Base-by-base conservation (phyloP, 441 rosid species). In the Populus hybrid region DNA sequence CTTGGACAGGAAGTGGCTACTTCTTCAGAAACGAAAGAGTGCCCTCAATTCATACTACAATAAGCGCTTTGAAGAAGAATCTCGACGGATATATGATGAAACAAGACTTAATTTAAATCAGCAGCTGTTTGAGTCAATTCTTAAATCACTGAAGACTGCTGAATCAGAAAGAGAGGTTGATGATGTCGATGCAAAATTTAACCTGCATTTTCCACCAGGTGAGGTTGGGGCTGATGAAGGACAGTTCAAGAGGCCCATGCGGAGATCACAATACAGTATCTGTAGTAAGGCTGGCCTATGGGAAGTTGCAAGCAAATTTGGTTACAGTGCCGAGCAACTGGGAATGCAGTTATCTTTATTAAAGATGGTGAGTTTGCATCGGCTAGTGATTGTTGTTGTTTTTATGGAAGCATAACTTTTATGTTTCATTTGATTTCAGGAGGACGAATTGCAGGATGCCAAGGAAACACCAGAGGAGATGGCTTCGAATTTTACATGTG, bases 391-490 rank as follows among this genome's bases (percentile, higher is more conserved):
- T 83, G 38, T 7, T 66, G 36, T 24, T 64, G 23, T 82, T 26
- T n/a, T 80, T 65, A 42, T 69, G 70, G 69, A 66, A 74, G 32
- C 78, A 12, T 75, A 73, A 82, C 34, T 28, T 65, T 70, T 21
- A 67, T 73, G 42, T 78, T 84, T 23, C 61, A 57, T 84, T 78
- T 84, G 75, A 57, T 79, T 85, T 36, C 67, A 87, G 98, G 90
- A 86, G 75, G 90, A 83, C 69, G 91, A 85, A 73, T 77, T 91
- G 75, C 97, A 90, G 85, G 98, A 94, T 82, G 91, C 98, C 7
- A 96, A 91, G 86, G 98, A 94, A 86, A 91, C 95, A 80, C 99
- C 98, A 21, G 98, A 94, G 84, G 98, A 92, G 83, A 88, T 85
- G 90, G 99, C 99, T 75, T 87, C 92, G 32, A 93, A 86, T 82